These are phyloP conservation scores for Fusarium solani-melongenae DNA, from an alignment of 2,329 filamentous ascomycete species.

Conservation along the genomic window DNA sequence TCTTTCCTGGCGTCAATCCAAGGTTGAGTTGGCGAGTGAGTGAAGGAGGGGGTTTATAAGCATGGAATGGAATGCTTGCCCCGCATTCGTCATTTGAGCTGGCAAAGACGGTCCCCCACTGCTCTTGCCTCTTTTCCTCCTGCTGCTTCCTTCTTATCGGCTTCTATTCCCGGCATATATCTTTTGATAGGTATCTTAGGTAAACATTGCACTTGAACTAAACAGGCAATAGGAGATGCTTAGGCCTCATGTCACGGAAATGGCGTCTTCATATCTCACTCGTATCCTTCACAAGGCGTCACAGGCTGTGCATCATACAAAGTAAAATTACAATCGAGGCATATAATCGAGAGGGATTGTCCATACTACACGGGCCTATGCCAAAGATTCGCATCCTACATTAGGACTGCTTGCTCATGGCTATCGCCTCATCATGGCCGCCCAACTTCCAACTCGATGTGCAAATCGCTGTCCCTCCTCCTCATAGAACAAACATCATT, in stretches of 20 bases:
- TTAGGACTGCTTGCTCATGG: constrained; percentile 6
- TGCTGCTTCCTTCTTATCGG: not conserved
- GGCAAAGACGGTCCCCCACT: constrained; percentile 18
- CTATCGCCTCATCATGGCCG: not conserved
- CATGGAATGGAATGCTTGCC: constrained; percentile 3
- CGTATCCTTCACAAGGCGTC: not conserved
- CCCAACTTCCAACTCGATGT: constrained; percentile 3
- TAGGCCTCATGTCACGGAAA: not conserved
- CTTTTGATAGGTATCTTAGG: not conserved
- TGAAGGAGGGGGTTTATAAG: constrained; percentile 22
- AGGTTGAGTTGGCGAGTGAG: not conserved
- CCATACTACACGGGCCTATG: constrained; percentile 31
- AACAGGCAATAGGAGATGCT: not conserved
- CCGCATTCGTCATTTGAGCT: constrained; percentile 41
- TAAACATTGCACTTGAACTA: not conserved
- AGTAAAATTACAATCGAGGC: constrained; percentile 44
- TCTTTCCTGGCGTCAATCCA: constrained; percentile 10
- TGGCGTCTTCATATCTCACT: not conserved
- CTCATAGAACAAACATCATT: constrained; percentile 17
- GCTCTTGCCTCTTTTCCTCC: not conserved
- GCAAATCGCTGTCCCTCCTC: constrained; percentile 22
- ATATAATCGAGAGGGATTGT: constrained; percentile 39
- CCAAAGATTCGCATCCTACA: constrained; percentile 17
- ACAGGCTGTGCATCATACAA: constrained; percentile 25
- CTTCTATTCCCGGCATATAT: not conserved